Evolutionary conservation across 2,329 filamentous ascomycete species (phyloP).

Genomic region (Pseudogymnoascus sp.): DNA sequence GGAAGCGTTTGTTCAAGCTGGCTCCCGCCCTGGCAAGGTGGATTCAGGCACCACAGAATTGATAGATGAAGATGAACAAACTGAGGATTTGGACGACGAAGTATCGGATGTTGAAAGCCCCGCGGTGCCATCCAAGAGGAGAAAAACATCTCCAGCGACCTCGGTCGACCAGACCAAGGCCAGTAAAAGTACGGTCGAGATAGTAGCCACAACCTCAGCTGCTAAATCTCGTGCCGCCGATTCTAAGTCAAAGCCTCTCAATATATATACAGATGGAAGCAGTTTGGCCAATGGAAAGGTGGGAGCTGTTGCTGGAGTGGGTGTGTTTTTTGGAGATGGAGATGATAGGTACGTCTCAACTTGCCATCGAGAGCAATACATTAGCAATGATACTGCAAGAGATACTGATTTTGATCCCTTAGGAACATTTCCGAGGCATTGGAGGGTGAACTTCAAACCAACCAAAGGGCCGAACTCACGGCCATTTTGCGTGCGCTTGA

Average conservation of each 20-base stretch:
- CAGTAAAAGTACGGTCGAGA: slow-evolving; percentile 8
- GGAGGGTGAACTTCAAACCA: slow-evolving; percentile 57
- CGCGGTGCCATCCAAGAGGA: neutral
- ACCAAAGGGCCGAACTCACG: slow-evolving; percentile 90
- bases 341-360: slow-evolving; percentile 41
- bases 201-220: slow-evolving; percentile 11
- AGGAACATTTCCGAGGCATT: slow-evolving; percentile 42
- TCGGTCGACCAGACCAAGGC: slow-evolving; percentile 29
- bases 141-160: slow-evolving; percentile 22
- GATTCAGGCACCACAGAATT: slow-evolving; percentile 15
- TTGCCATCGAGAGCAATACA: neutral
- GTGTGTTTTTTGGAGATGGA: slow-evolving; percentile 51
- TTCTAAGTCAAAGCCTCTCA: slow-evolving; percentile 24
- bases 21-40: slow-evolving; percentile 15
- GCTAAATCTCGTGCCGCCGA: slow-evolving; percentile 14
- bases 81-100: slow-evolving; percentile 29
- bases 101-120: slow-evolving; percentile 32
- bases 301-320: slow-evolving; percentile 50
- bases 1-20: slow-evolving; percentile 59
- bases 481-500: slow-evolving; percentile 80
- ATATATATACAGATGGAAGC: slow-evolving; percentile 57
- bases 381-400: neutral
- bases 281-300: slow-evolving; percentile 47
- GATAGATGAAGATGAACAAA: slow-evolving; percentile 20
- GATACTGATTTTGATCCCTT: slow-evolving; percentile 18